phyloP scores from a whole-genome alignment of 129 eudicot species.

The Mikania micrantha region DNA sequence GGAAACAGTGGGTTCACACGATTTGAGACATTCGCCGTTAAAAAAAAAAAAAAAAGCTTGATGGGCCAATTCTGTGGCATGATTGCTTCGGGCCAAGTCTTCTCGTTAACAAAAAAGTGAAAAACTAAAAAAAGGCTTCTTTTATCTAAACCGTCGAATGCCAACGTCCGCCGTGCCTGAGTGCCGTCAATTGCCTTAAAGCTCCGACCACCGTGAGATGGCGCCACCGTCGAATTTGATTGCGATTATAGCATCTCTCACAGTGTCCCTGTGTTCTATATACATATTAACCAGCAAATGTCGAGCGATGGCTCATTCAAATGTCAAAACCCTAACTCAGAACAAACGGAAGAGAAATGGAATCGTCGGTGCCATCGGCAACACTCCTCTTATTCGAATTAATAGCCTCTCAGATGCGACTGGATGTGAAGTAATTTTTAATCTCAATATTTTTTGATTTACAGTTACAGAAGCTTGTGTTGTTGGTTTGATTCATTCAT shows the following conservation, averaged over 20 bases:
- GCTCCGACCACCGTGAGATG: constrained; percentile 32
- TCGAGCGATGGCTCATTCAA: constrained; percentile 9
- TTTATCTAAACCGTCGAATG: too few species aligned
- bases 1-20: too few species aligned
- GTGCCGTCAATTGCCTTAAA: constrained; percentile 5
- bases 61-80: neutral
- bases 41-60: too few species aligned
- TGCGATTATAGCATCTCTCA: constrained; percentile 40
- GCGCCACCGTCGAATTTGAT: constrained; percentile 28
- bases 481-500: neutral
- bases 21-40: too few species aligned
- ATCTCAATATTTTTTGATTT: neutral
- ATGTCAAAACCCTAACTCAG: neutral
- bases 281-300: constrained; percentile 27
- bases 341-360: constrained; percentile 44
- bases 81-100: neutral
- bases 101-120: too few species aligned
- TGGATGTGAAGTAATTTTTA: constrained; percentile 66
- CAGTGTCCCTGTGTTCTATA: constrained; percentile 31
- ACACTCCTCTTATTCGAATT: constrained; percentile 87
- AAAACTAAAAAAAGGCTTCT: too few species aligned
- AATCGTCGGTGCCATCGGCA: constrained; percentile 67
- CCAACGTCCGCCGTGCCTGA: constrained; percentile 4
- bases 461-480: neutral
- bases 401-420: constrained; percentile 90